Evolutionary conservation across 2,329 filamentous ascomycete genomes (phyloP).

Genomic region (Capronia americana): DNA sequence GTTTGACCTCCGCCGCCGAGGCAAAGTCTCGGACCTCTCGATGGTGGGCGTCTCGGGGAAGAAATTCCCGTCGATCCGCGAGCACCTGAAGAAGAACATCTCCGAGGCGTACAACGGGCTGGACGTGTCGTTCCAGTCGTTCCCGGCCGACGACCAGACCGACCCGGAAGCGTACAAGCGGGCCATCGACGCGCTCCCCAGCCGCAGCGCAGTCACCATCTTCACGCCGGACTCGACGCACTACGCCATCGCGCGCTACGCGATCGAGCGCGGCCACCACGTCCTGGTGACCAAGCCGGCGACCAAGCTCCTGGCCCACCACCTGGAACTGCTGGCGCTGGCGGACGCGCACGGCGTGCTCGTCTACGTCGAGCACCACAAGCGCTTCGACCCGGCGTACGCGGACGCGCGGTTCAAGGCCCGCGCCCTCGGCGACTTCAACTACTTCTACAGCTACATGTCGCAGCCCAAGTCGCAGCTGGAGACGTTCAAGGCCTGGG

Average conservation of each 20-base stretch:
- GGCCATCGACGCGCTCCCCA: constrained; percentile 78
- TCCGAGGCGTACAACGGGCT: constrained; percentile 84
- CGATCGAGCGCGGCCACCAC: constrained; percentile 85
- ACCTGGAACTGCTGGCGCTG: constrained; percentile 75
- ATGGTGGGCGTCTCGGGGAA: constrained; percentile 90
- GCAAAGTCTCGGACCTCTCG: constrained; percentile 82
- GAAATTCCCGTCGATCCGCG: constrained; percentile 92
- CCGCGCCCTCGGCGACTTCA: constrained; percentile 87
- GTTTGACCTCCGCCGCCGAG: constrained; percentile 71
- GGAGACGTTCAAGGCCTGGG: constrained; percentile 94
- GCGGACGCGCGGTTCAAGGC: constrained; percentile 73
- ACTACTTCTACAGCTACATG: constrained; percentile 99
- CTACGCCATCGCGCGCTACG: constrained; percentile 89
- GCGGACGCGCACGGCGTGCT: constrained; percentile 78
- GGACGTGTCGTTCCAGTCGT: constrained; percentile 85
- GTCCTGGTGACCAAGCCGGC: constrained; percentile 95
- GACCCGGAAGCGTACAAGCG: constrained; percentile 86
- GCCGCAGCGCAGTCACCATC: constrained; percentile 90
- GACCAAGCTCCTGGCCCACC: constrained; percentile 81
- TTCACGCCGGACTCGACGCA: constrained; percentile 95
- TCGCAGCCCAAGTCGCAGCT: constrained; percentile 89
- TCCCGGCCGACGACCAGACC: constrained; percentile 71
- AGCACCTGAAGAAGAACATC: constrained; percentile 88
- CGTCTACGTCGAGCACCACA: constrained; percentile 95
- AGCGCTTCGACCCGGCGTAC: constrained; percentile 93